phyloP scores from a whole-genome alignment of 176 grass and related monocot genomes.

The Carex cristatella region DNA sequence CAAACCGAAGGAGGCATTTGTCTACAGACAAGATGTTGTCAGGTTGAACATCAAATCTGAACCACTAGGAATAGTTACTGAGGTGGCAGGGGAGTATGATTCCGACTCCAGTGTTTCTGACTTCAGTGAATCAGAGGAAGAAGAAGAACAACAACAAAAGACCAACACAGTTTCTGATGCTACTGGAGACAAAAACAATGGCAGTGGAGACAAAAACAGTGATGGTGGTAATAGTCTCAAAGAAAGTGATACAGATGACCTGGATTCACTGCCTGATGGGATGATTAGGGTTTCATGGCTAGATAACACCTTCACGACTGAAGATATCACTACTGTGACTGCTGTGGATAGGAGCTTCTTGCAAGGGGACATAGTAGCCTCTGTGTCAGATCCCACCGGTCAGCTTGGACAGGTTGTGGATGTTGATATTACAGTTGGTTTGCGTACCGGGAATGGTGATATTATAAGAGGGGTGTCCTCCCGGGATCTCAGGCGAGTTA shows the following conservation, averaged over 20 bases:
- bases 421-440: conserved; percentile 67
- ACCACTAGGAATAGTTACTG: conserved; percentile 63
- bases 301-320: conserved; percentile 49
- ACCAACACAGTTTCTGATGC: background rate
- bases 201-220: conserved; percentile 33
- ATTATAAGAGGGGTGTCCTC: conserved; percentile 57
- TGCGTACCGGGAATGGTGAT: conserved; percentile 44
- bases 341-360: conserved; percentile 76
- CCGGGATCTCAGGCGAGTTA: conserved; percentile 65
- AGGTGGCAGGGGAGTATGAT: conserved; percentile 82
- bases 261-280: conserved; percentile 61
- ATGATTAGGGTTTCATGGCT: conserved; percentile 65
- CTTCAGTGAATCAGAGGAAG: conserved; percentile 47
- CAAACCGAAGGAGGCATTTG: conserved; percentile 27
- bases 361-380: conserved; percentile 78
- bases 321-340: conserved; percentile 49
- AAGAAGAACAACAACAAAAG: conserved; percentile 16
- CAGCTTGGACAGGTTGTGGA: conserved; percentile 67
- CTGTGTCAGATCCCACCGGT: conserved; percentile 67
- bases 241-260: conserved; percentile 34
- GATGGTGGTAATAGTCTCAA: conserved; percentile 33
- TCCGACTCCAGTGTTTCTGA: conserved; percentile 73
- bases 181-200: background rate
- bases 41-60: conserved; percentile 40
- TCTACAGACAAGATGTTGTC: conserved; percentile 87